Base-by-base conservation (phyloP, 129 eudicot species). In the Logfia minima region DNA sequence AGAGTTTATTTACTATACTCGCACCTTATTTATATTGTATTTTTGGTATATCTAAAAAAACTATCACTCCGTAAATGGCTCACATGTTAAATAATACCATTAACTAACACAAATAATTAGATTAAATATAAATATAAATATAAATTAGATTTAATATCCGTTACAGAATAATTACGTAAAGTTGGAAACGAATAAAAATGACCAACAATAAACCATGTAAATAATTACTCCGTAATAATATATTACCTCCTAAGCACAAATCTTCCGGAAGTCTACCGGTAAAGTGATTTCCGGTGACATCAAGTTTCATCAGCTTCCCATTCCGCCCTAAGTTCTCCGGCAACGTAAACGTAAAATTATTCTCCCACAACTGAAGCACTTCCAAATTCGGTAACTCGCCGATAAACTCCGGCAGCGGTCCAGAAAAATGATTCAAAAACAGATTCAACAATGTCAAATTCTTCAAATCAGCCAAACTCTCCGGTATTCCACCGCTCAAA, bases 381-480 rank as follows among this genome's bases (percentile, higher is more conserved):
- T 94, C 98, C 10, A 94, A 87, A 78, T 89, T 75, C 0, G 93
- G 97, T 2, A 84, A 66, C 53, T 91, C 92, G 7, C 89, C 98
- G 13, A 94, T 77, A 75, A 87, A 86, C 39, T 70, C 18, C 17
- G 98, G 98, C 35, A 94, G 68, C 0, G 86, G 96, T 18, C 98
- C 98, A 4, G 80, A 61, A 26, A 94, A 76, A 52, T 91, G 86
- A 63, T 94, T 94, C 9, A 78, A 59, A 60, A 91, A 94, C 61
- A 91, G 70, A 69, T 87, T 84, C 3, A 94, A 26, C 48, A 94
- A 68, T 0, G 97, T 94, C 19, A 91, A 31, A 55, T 91, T 94
- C 83, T 72, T 81, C 62, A 94, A 62, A 5, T 61, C 77, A 0
- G 84, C 31, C 13, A 87, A 91, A 35, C 82, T 80, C 31, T 24